Percentiles rank a stretch among this genome's conserved stretches.
Conservation (phyloP, 352 stramenopile genomes). For the Globisporangium iwayamae region DNA sequence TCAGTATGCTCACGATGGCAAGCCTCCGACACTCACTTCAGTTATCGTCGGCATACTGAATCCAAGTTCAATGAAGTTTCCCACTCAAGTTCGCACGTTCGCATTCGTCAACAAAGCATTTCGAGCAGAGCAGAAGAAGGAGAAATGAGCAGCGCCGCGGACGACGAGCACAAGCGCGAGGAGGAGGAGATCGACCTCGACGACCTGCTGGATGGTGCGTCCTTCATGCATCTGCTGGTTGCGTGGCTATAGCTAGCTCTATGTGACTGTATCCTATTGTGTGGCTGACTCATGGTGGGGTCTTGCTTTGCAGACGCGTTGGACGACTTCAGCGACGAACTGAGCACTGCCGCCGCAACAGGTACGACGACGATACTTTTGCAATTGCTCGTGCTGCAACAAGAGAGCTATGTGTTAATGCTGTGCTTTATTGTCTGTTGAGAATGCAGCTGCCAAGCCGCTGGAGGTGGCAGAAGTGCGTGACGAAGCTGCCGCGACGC, state of each 20-base stretch:
- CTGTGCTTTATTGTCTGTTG: background rate
- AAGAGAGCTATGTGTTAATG: background rate
- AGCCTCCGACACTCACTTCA: too few species aligned
- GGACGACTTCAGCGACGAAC: slow-evolving; percentile 79
- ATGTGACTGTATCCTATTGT: too few species aligned
- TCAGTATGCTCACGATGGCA: too few species aligned
- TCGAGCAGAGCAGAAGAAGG: background rate
- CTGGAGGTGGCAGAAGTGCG: slow-evolving; percentile 36
- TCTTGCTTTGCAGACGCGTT: slow-evolving; percentile 50
- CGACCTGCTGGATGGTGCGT: slow-evolving; percentile 70
- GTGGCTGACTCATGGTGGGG: too few species aligned
- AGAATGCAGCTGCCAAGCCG: slow-evolving; percentile 9
- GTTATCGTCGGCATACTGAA: too few species aligned
- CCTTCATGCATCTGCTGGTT: background rate
- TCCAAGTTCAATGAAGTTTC: too few species aligned
- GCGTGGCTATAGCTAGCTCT: background rate
- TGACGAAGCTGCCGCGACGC: slow-evolving; percentile 49
- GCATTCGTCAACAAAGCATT: background rate
- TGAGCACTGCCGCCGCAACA: slow-evolving; percentile 24
- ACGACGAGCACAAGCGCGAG: slow-evolving; percentile 29
- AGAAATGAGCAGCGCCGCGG: slow-evolving; percentile 10
- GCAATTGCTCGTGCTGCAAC: background rate
- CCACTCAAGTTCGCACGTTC: too few species aligned
- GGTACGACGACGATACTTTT: background rate
- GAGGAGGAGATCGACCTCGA: slow-evolving; percentile 74